Evolutionary conservation across 1,284 basidiomycete genomes (phyloP).

Genomic region (Taiwanofungus camphoratus): DNA sequence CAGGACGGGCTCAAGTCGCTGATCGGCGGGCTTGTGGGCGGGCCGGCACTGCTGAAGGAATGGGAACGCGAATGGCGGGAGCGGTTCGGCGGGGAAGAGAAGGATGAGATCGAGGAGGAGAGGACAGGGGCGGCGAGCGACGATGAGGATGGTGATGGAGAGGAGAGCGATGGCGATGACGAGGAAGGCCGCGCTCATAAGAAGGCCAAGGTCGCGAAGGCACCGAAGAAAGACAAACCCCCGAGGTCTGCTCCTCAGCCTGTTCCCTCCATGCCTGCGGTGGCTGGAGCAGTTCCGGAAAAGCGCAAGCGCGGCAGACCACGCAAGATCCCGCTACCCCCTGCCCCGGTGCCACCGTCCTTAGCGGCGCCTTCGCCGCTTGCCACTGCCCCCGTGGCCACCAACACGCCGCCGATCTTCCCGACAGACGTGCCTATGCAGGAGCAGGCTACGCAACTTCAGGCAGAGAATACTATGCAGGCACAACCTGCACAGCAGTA

Average conservation of each 20-base stretch:
- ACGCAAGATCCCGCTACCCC: constrained; percentile 41
- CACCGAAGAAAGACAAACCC: constrained; percentile 33
- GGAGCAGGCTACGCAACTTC: constrained; percentile 13
- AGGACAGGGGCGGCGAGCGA: constrained; percentile 37
- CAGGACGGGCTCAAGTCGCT: constrained; percentile 66
- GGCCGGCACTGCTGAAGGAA: constrained; percentile 57
- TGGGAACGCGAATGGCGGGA: constrained; percentile 73
- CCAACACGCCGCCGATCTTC: constrained; percentile 13
- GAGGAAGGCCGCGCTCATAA: constrained; percentile 50
- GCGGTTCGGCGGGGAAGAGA: constrained; percentile 69
- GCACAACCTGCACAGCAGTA: constrained; percentile 46
- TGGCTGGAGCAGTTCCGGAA: constrained; percentile 42
- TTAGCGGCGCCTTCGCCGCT: constrained; percentile 8
- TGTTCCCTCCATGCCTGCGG: constrained; percentile 22
- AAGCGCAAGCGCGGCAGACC: constrained; percentile 80
- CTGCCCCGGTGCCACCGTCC: constrained; percentile 15
- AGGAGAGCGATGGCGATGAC: constrained; percentile 53
- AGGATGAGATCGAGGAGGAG: constrained; percentile 55
- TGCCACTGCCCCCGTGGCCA: constrained; percentile 10
- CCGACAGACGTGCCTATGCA: constrained; percentile 16
- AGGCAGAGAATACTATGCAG: constrained; percentile 14
- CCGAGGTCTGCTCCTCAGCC: constrained; percentile 29
- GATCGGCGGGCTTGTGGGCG: constrained; percentile 63
- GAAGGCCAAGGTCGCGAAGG: constrained; percentile 40
- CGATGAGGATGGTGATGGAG: constrained; percentile 50